A percentile compares a stretch with the other conserved stretches of the same genome.
Conservation (phyloP, 2,329 filamentous ascomycete genomes). For the Trichothecium roseum region DNA sequence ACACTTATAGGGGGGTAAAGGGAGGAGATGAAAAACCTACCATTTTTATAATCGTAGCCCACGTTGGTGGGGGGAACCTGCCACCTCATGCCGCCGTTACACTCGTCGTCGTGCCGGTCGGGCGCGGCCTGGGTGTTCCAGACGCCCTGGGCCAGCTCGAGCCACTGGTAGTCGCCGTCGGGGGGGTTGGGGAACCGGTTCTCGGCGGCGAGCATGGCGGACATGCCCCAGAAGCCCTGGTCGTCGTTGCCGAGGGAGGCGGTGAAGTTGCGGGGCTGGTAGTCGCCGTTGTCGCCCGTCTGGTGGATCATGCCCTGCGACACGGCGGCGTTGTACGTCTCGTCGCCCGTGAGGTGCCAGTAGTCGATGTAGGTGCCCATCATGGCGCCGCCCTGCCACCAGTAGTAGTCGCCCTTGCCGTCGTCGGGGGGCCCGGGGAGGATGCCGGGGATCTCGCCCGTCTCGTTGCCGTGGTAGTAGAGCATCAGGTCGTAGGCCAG, state of each 20-base stretch:
- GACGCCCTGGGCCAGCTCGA: conserved; percentile 51
- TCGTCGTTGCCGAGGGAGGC: conserved; percentile 51
- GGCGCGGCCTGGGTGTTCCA: conserved; percentile 46
- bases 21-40: conserved; percentile 13
- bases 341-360: conserved; percentile 51
- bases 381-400: conserved; percentile 50
- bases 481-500: conserved; percentile 40
- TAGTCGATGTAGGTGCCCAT: conserved; percentile 53
- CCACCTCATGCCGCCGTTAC: conserved; percentile 60
- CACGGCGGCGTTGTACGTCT: conserved; percentile 42
- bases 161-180: conserved; percentile 36
- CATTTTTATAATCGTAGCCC: conserved; percentile 68
- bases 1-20: too few species aligned
- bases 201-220: conserved; percentile 48
- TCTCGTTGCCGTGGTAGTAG: conserved; percentile 39
- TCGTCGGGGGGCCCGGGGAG: conserved; percentile 41
- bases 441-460: conserved; percentile 44
- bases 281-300: conserved; percentile 40
- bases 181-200: conserved; percentile 44
- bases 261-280: conserved; percentile 44
- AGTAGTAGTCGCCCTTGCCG: conserved; percentile 41
- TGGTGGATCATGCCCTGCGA: conserved; percentile 42
- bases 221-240: conserved; percentile 58
- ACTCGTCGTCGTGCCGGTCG: conserved; percentile 46
- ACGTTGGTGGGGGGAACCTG: conserved; percentile 65